Percentiles rank a stretch among this genome's conserved stretches.
Conservation (phyloP, 1,284 basidiomycete genomes). For the Ganoderma lingzhi region DNA sequence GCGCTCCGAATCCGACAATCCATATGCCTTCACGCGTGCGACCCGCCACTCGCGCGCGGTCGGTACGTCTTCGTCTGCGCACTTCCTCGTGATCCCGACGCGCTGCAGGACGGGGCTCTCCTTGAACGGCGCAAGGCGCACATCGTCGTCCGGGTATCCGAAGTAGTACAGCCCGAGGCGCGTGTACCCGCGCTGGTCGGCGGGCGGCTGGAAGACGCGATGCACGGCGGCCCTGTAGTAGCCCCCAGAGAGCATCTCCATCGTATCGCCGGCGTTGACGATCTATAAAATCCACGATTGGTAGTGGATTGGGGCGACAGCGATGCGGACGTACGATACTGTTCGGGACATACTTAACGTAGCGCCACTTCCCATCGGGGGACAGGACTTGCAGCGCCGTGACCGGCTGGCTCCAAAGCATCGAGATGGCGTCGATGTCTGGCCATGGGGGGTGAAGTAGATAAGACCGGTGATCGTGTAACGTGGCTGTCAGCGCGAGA, state of each 20-base stretch:
- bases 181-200: conserved; percentile 53
- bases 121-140: conserved; percentile 38
- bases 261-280: conserved; percentile 52
- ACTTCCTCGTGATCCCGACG: conserved; percentile 42
- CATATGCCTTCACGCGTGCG: conserved; percentile 47
- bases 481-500: not conserved
- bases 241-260: conserved; percentile 52
- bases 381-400: conserved; percentile 63
- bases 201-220: conserved; percentile 56
- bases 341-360: conserved; percentile 57
- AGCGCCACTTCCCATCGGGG: conserved; percentile 61
- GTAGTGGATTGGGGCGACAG: no score
- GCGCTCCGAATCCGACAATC: conserved; percentile 37
- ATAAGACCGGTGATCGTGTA: no score
- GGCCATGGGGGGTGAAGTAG: no score
- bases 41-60: conserved; percentile 51
- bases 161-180: conserved; percentile 56
- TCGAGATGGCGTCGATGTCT: conserved; percentile 58
- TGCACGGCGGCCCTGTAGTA: conserved; percentile 53
- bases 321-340: conserved; percentile 52
- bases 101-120: conserved; percentile 42
- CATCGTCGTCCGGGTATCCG: conserved; percentile 41
- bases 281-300: conserved; percentile 33
- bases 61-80: conserved; percentile 45
- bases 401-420: conserved; percentile 67